Percentiles rank a stretch among this genome's conserved stretches.
Evolutionary conservation across 345 rosid species (phyloP).

Genomic region (Iberis pinnata): DNA sequence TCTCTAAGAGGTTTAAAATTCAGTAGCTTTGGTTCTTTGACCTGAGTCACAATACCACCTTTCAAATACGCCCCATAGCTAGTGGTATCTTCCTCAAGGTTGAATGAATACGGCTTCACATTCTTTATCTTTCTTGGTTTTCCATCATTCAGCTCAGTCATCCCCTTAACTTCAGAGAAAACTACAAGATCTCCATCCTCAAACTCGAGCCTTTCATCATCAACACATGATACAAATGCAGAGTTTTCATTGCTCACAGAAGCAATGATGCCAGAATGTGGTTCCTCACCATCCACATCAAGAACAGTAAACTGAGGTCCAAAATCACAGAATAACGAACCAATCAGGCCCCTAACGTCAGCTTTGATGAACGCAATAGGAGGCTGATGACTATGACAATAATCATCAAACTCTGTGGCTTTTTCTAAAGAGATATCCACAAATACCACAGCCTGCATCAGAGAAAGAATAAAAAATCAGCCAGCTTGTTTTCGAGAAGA

Average conservation of each 20-base stretch:
- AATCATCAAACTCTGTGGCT: conserved; percentile 57
- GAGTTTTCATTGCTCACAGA: conserved; percentile 61
- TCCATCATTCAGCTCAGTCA: conserved; percentile 74
- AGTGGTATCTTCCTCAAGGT: conserved; percentile 67
- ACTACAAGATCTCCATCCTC: conserved; percentile 62
- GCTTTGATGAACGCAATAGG: conserved; percentile 65
- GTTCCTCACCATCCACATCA: conserved; percentile 72
- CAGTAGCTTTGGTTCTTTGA: conserved; percentile 48
- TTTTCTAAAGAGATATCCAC: conserved; percentile 55
- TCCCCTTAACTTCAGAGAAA: conserved; percentile 63
- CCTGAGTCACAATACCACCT: conserved; percentile 89
- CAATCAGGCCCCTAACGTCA: conserved; percentile 72
- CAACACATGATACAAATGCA: conserved; percentile 52
- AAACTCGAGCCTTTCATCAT: conserved; percentile 67
- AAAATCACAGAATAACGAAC: conserved; percentile 63
- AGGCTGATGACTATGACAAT: conserved; percentile 58
- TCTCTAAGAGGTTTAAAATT: conserved; percentile 51
- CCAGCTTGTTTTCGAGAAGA: not conserved
- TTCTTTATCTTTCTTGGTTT: conserved; percentile 70
- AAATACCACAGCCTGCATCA: conserved; percentile 77
- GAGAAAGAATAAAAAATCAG: not conserved
- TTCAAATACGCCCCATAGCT: conserved; percentile 50
- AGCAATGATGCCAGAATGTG: conserved; percentile 61
- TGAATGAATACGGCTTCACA: conserved; percentile 65
- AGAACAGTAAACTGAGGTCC: conserved; percentile 60